Conservation (phyloP, 495 filamentous ascomycete species). For the Hypoxylon intermedium region DNA sequence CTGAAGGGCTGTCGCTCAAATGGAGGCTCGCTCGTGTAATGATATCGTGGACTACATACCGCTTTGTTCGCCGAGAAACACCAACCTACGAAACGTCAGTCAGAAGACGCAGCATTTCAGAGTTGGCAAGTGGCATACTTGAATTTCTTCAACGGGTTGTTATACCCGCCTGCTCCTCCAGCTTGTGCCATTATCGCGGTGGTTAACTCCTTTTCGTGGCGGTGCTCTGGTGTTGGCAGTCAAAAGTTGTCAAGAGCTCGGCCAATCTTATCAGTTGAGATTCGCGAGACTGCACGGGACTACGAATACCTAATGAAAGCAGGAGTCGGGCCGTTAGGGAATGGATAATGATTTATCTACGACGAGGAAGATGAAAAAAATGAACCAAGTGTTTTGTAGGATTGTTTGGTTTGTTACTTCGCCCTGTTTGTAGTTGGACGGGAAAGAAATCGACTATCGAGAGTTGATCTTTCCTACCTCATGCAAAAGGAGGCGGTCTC, state of each 20-base stretch:
- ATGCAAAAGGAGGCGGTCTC: slow-evolving; percentile 36
- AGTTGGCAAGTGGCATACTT: slow-evolving; percentile 67
- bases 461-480: slow-evolving; percentile 27
- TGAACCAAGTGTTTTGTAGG: slow-evolving; percentile 17
- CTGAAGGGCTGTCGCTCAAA: slow-evolving; percentile 7
- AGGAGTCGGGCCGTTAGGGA: slow-evolving; percentile 6
- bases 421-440: not conserved
- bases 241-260: slow-evolving; percentile 4
- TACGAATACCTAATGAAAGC: slow-evolving; percentile 6
- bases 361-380: slow-evolving; percentile 7
- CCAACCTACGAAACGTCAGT: slow-evolving; percentile 66
- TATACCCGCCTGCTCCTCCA: slow-evolving; percentile 78
- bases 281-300: slow-evolving; percentile 7
- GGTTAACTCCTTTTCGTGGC: slow-evolving; percentile 8
- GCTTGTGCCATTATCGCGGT: slow-evolving; percentile 54
- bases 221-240: slow-evolving; percentile 5
- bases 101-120: slow-evolving; percentile 3
- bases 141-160: slow-evolving; percentile 99
- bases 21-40: slow-evolving; percentile 4
- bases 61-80: slow-evolving; percentile 97
- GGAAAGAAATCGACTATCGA: slow-evolving; percentile 11
- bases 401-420: slow-evolving; percentile 14
- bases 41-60: slow-evolving; percentile 63
- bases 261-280: slow-evolving; percentile 16
- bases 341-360: slow-evolving; percentile 1